Base-by-base conservation (phyloP, 1,284 basidiomycete species). In the Melampsora occidentalis region DNA sequence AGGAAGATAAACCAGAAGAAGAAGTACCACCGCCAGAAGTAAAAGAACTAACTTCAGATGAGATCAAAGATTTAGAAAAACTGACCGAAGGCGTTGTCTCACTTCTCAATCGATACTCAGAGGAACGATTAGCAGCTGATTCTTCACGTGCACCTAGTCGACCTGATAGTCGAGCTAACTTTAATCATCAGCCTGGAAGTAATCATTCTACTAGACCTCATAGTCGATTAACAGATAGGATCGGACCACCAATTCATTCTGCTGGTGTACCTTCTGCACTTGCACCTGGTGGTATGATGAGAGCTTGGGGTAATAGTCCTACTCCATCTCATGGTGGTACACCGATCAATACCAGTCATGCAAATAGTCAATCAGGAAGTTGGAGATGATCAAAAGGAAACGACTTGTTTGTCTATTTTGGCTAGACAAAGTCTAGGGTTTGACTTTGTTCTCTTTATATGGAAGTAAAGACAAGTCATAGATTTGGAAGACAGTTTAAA, bases 111-210 rank as follows among this genome's bases (percentile, higher is more conserved):
- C 62, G 49, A 39, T 76, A 76, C 48, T 69, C 73, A 16, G 66
- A 76, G 48, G 73, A 76, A 63, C 66, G 66, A 69, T 25, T 76
- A 35, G 73, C 73, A 28, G 67, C 66, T 20, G 73, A 76, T 69
- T 39, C 59, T 14, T 76, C 66, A 25, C 57, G 66, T 49, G 65
- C 73, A 10, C 59, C 73, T 22, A 76, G 73, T 53, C 57, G 73
- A 63, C 66, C 73, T 35, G 66, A 63, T 33, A 76, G 73, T 69
- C 73, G 66, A 39, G 66, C 71, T 22, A 75, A 42, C 12, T 65
- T 16, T 53, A 33, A 59, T 61, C n/a, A 57, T 59, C 35, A 59
- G 33, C 9, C 57, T 46, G 59, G 61, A 63, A 57, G 66, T 51
- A 57, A 16, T 16, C 33, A 22, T 64, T 31, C 65, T 39, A 69